Base-by-base conservation (phyloP, 2,329 filamentous ascomycete genomes). In the Diaporthe australafricana region DNA sequence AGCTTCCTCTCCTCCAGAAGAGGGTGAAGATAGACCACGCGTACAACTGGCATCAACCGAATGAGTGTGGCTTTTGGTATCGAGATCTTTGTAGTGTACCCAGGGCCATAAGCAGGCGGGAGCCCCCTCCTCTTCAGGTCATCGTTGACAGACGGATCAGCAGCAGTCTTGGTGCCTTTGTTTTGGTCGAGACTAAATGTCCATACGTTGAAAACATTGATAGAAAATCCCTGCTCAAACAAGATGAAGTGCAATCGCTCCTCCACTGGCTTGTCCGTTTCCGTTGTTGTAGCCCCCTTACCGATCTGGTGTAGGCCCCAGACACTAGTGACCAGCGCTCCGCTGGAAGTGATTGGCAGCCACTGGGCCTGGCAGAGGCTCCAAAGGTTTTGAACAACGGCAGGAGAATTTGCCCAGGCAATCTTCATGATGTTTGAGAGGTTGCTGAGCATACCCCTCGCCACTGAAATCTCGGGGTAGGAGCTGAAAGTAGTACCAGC, bases 121-220 rank as follows among this genome's bases (percentile, higher is more conserved):
- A 62, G 56, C 25, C 56, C 56, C 38, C 56, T 62, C 38, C 16
- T 40, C 38, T 27, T 45, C 38, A 62, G 6, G 20, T 62, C 38
- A n/a, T 62, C 56, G 35, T 42, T 55, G 35, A 55, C 63, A 52
- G 22, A 50, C 14, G 48, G n/a, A 42, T 45, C 22, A 30, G 25
- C 17, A 67, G 63, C 63, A 25, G 63, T 67, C 11, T 67, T 67
- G 17, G 30, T 47, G 6, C 63, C 63, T 12, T 17, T 30, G 6
- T 55, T 16, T 32, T 25, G 5, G 12, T 67, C 63, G 27, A 67
- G 63, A 11, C 9, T 20, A 30, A 53, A 42, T 5, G 63, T 67
- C 48, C 48, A 52, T 22, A 22, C 17, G 14, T 67, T n/a, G 48
- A 67, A 55, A 5, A 67, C 9, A 2, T 8, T 25, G 5, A 67